These are phyloP conservation scores for Lavandula angustifolia DNA, from an alignment of 257 asterid species.

Conservation along the genomic window DNA sequence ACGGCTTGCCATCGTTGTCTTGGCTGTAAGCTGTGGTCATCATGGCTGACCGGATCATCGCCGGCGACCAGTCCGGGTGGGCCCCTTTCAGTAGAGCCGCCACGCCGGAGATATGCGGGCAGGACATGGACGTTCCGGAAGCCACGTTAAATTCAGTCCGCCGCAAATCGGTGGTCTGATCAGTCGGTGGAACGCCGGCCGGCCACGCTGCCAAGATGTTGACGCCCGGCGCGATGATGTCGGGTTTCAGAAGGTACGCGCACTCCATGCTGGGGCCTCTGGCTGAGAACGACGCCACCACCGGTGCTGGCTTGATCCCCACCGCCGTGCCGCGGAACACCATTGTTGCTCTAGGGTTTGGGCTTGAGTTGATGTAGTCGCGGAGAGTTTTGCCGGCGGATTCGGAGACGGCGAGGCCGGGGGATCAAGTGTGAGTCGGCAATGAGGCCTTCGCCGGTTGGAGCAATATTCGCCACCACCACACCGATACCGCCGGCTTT, in stretches of 20 bases:
- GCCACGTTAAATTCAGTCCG: constrained; percentile 61
- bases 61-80: constrained; percentile 95
- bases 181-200: constrained; percentile 59
- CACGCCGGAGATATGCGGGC: constrained; percentile 87
- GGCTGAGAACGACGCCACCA: constrained; percentile 84
- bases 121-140: constrained; percentile 94
- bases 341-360: constrained; percentile 60
- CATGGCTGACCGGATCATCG: constrained; percentile 80
- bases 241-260: constrained; percentile 60
- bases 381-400: constrained; percentile 43
- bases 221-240: constrained; percentile 86
- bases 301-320: constrained; percentile 77
- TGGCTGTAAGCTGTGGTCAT: constrained; percentile 77
- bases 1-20: constrained; percentile 47
- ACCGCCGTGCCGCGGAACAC: constrained; percentile 62
- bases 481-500: constrained; percentile 77
- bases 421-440: constrained; percentile 78
- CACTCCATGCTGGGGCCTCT: constrained; percentile 73
- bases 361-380: constrained; percentile 48
- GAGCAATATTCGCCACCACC: constrained; percentile 69
- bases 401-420: constrained; percentile 63
- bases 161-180: constrained; percentile 53
- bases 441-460: constrained; percentile 79
- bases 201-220: constrained; percentile 95
- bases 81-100: constrained; percentile 84